Conservation (phyloP, 1,139 yeast species). For the Debaryomyces robertsiae region DNA sequence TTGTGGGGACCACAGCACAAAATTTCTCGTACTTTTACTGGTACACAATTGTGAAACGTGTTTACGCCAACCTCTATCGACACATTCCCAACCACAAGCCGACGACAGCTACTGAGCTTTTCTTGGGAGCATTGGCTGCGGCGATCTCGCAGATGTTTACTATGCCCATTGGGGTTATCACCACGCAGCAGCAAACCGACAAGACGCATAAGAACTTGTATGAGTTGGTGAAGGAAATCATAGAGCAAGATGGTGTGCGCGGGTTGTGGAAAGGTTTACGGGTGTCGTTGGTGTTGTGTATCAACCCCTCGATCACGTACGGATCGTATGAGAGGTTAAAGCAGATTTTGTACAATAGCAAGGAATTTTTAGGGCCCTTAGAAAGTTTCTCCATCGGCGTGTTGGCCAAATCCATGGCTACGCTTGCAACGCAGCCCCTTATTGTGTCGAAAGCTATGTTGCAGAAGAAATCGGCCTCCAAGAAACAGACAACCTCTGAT, state of each 20-base stretch:
- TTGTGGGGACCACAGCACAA: constrained; percentile 75
- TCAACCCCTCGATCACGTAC: constrained; percentile 86
- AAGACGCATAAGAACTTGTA: constrained; percentile 44
- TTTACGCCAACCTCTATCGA: constrained; percentile 51
- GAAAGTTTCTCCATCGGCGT: constrained; percentile 79
- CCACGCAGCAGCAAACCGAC: constrained; percentile 81
- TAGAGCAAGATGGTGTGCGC: constrained; percentile 65
- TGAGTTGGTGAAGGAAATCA: constrained; percentile 55
- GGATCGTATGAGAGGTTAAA: constrained; percentile 78
- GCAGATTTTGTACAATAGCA: constrained; percentile 50
- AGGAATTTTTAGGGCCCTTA: constrained; percentile 56
- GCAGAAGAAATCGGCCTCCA: constrained; percentile 51
- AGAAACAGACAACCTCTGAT: constrained; percentile 19
- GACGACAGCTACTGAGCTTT: constrained; percentile 68
- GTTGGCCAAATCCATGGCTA: constrained; percentile 77
- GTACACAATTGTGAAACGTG: constrained; percentile 73
- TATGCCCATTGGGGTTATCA: constrained; percentile 78
- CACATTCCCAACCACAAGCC: constrained; percentile 42
- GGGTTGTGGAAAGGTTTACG: constrained; percentile 88
- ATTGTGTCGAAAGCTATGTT: constrained; percentile 83
- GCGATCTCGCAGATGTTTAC: constrained; percentile 83
- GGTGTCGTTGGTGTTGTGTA: constrained; percentile 75
- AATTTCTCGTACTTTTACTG: constrained; percentile 86
- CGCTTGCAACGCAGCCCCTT: constrained; percentile 79
- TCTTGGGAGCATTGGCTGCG: constrained; percentile 84